Evolutionary conservation across 768 basidiomycete species (phyloP).

Genomic region (Lanmaoa rubissima): DNA sequence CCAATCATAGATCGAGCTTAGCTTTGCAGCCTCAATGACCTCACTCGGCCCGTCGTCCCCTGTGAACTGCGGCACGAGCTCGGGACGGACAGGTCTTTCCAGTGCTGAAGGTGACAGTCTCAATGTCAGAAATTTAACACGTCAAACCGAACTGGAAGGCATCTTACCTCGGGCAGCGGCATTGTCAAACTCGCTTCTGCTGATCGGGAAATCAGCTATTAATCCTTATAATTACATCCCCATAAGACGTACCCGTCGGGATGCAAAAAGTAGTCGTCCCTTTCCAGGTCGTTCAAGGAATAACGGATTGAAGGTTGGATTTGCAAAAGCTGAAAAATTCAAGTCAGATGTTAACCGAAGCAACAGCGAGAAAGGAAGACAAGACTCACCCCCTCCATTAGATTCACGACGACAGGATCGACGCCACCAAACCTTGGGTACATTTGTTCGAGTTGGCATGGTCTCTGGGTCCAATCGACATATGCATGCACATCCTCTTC

Average conservation of each 20-base stretch:
- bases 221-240: background rate
- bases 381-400: slow-evolving; percentile 34
- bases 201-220: slow-evolving; percentile 9
- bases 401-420: slow-evolving; percentile 16
- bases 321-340: slow-evolving; percentile 18
- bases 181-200: slow-evolving; percentile 24
- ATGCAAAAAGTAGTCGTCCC: slow-evolving; percentile 24
- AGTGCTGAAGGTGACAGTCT: slow-evolving; percentile 10
- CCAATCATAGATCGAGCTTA: slow-evolving; percentile 16
- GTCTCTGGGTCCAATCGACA: slow-evolving; percentile 17
- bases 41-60: background rate
- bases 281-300: slow-evolving; percentile 20
- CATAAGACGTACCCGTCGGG: slow-evolving; percentile 19
- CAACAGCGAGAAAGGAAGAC: background rate
- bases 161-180: slow-evolving; percentile 21
- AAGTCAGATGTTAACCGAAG: background rate
- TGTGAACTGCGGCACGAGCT: slow-evolving; percentile 19
- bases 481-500: slow-evolving; percentile 23
- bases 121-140: slow-evolving; percentile 8
- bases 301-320: slow-evolving; percentile 14
- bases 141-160: background rate
- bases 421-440: slow-evolving; percentile 29
- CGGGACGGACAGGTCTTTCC: slow-evolving; percentile 15
- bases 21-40: slow-evolving; percentile 13
- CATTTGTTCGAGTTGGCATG: slow-evolving; percentile 3